Base-by-base conservation (phyloP, 1,284 basidiomycete species). In the Fomitopsis palustris region DNA sequence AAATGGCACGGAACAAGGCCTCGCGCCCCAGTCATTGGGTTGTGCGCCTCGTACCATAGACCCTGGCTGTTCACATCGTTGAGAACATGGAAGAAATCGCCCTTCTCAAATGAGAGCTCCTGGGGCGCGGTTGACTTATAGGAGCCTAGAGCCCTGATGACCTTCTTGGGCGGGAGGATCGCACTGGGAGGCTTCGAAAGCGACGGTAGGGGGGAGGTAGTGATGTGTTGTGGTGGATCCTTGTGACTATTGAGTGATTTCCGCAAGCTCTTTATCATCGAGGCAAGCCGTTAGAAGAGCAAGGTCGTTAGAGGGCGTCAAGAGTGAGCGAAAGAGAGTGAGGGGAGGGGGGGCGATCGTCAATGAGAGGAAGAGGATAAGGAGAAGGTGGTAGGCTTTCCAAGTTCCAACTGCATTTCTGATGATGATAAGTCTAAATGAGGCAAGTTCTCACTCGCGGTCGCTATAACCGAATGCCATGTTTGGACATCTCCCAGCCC, bases 51-150 rank as follows among this genome's bases (percentile, higher is more conserved):
- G 69, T 92, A 96, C 85, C 87, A 95, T 39, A 78, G 74, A 6
- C 78, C 81, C 25, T 79, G 71, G 47, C 77, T 72, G 53, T 85
- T 78, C 17, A 82, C 78, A 67, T 96, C 93, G 63, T 86, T 85
- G 37, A 93, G 81, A 60, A 99, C 96, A 76, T 98, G 93, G 79
- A 98, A 98, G 77, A 98, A 98, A 78, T 99, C 97, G 62, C 97
- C 97, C 75, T 92, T 92, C 65, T 86, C 81, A 72, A 98, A 99
- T 45, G 92, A 87, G 57, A 99, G 85, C 70, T 98, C 91, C 69
- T 93, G 89, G 0, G 95, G 92, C 0, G 88, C 85, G 58, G 83
- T 81, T 1, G 93, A 86, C 45, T 82, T 77, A 76, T 95, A 88
- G 21, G 82, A 73, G 27, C 81, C 74, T 62, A 92, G 80, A 5